A percentile compares a stretch with the other conserved stretches of the same genome.
Evolutionary conservation across 2,329 filamentous ascomycete species (phyloP).

Genomic region (Rutstroemia sp.): DNA sequence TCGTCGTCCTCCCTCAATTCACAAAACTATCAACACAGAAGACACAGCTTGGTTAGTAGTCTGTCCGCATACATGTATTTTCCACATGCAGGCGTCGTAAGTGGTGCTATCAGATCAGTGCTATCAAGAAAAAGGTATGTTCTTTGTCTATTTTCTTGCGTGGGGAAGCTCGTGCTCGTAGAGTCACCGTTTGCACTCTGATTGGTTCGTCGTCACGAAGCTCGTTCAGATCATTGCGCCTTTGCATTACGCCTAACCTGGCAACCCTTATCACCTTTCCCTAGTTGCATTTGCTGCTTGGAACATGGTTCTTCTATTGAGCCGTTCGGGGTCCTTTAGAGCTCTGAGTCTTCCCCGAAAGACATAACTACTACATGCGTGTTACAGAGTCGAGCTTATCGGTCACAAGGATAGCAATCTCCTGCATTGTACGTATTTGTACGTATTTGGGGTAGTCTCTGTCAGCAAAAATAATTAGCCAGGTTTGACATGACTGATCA

Average conservation of each 20-base stretch:
- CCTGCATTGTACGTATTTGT: neutral
- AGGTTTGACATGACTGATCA: neutral
- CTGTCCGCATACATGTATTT: too few relatives aligned
- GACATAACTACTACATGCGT: too few relatives aligned
- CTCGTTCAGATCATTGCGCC: neutral
- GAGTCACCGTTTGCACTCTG: neutral
- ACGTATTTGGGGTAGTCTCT: neutral
- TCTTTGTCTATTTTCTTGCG: too few relatives aligned
- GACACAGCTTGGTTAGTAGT: too few relatives aligned
- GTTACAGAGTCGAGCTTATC: too few relatives aligned
- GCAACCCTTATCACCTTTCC: neutral
- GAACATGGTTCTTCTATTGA: neutral
- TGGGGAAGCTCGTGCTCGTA: too few relatives aligned
- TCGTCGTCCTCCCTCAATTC: too few relatives aligned
- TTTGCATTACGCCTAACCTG: neutral
- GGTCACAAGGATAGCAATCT: neutral
- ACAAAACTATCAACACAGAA: too few relatives aligned
- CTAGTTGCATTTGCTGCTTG: neutral
- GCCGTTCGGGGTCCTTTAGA: neutral
- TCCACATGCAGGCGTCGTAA: neutral
- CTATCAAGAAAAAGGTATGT: too few relatives aligned
- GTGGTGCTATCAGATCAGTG: too few relatives aligned
- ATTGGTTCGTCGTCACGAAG: slow-evolving; percentile 3
- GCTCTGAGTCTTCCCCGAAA: too few relatives aligned
- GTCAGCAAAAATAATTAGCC: neutral